These are phyloP conservation scores for Epichloe sp. DNA, from an alignment of 2,329 filamentous ascomycete genomes.

Conservation along the genomic window DNA sequence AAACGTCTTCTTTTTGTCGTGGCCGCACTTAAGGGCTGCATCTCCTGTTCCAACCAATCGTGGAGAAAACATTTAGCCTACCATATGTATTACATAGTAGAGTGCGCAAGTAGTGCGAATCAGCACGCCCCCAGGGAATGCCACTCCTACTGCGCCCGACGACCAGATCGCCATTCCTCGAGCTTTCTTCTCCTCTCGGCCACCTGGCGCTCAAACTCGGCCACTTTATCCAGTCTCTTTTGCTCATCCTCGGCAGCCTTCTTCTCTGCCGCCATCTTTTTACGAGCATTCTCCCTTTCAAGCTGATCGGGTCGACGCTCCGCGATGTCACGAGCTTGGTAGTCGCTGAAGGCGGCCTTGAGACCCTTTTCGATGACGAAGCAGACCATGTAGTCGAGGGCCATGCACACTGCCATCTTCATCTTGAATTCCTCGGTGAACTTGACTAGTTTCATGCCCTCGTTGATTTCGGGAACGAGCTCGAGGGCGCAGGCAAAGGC, in stretches of 20 bases:
- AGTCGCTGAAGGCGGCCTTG: constrained; percentile 81
- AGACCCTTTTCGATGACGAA: constrained; percentile 77
- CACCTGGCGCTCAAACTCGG: constrained; percentile 45
- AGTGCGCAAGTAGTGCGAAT: neutral
- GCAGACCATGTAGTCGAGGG: constrained; percentile 76
- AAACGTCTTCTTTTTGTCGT: too few relatives aligned
- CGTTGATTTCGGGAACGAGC: constrained; percentile 88
- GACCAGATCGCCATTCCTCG: constrained; percentile 31
- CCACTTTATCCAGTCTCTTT: constrained; percentile 40
- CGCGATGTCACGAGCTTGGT: constrained; percentile 86
- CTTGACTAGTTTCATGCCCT: constrained; percentile 81
- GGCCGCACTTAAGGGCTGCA: too few relatives aligned
- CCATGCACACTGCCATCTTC: constrained; percentile 74
- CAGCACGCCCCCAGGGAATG: neutral
- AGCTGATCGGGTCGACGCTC: constrained; percentile 76
- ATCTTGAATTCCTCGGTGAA: constrained; percentile 82
- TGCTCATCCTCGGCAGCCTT: constrained; percentile 38
- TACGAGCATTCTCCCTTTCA: constrained; percentile 57
- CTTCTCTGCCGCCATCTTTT: constrained; percentile 39
- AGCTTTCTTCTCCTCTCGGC: constrained; percentile 36
- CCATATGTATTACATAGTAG: too few relatives aligned
- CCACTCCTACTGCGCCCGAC: constrained; percentile 8
- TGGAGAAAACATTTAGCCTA: too few relatives aligned
- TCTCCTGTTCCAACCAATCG: too few relatives aligned
- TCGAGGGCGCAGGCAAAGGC: constrained; percentile 93